Percentiles rank a stretch among this genome's conserved stretches.
phyloP scores from a whole-genome alignment of 2,329 filamentous ascomycete species.

The Botrytis fabae region DNA sequence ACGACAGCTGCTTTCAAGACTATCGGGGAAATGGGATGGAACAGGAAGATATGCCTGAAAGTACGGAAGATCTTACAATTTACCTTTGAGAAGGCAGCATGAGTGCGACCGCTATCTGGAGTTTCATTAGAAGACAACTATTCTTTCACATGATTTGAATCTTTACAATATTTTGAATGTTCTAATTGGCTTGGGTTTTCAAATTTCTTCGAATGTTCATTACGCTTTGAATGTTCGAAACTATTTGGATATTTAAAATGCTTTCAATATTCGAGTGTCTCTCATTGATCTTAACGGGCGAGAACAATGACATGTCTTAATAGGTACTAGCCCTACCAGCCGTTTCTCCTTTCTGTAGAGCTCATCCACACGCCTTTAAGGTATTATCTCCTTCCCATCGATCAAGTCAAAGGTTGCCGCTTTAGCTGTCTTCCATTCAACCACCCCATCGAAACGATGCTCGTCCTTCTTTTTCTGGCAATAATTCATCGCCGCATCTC shows the following conservation, averaged over 20 bases:
- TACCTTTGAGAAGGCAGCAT: neutral
- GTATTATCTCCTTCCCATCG: slow-evolving; percentile 21
- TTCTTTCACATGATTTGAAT: neutral
- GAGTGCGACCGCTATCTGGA: neutral
- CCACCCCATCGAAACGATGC: slow-evolving; percentile 28
- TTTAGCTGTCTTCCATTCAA: slow-evolving; percentile 24
- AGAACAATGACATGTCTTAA: neutral
- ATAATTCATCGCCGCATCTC: slow-evolving; percentile 42
- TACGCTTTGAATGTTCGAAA: neutral
- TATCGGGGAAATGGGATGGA: slow-evolving; percentile 4
- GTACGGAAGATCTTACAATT: neutral
- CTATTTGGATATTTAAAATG: neutral
- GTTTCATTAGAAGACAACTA: neutral
- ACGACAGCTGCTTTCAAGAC: neutral
- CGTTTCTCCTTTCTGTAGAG: neutral
- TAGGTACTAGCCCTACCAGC: neutral
- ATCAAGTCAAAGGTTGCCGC: slow-evolving; percentile 25
- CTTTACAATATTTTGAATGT: neutral
- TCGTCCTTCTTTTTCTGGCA: slow-evolving; percentile 40
- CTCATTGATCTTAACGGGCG: neutral
- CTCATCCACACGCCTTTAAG: neutral
- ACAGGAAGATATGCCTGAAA: slow-evolving; percentile 1
- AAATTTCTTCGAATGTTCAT: no score
- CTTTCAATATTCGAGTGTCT: neutral
- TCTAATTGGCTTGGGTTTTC: no score